These are phyloP conservation scores for Bipolaris gigantea DNA, from an alignment of 2,329 filamentous ascomycete genomes.

Conservation along the genomic window DNA sequence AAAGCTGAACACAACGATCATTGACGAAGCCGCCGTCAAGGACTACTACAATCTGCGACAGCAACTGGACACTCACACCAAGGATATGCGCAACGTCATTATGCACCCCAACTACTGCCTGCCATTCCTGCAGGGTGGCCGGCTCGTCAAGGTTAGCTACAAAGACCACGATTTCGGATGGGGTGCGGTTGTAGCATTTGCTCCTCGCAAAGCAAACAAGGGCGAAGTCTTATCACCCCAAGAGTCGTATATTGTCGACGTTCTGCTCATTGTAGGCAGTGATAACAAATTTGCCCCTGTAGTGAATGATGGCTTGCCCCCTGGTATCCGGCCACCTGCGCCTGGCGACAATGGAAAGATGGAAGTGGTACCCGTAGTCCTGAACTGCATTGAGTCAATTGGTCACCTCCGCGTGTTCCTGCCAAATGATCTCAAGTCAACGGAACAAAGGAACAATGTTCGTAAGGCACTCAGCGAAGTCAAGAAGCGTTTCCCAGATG, in stretches of 20 bases:
- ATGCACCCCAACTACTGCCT: constrained; percentile 87
- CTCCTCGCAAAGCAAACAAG: constrained; percentile 66
- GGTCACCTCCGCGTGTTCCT: constrained; percentile 82
- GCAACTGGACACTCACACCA: constrained; percentile 78
- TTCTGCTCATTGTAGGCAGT: constrained; percentile 68
- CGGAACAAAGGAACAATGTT: constrained; percentile 69
- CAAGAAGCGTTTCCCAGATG: constrained; percentile 86
- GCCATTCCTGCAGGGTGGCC: constrained; percentile 83
- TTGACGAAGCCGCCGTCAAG: constrained; percentile 84
- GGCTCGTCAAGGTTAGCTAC: constrained; percentile 83
- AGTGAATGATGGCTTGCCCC: constrained; percentile 67
- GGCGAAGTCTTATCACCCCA: constrained; percentile 70
- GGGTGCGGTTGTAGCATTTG: constrained; percentile 82
- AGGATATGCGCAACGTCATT: constrained; percentile 89
- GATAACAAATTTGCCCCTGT: constrained; percentile 57
- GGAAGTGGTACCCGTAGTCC: constrained; percentile 81
- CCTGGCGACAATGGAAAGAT: constrained; percentile 69
- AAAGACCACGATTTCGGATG: constrained; percentile 84
- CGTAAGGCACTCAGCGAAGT: constrained; percentile 75
- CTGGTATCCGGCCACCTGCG: constrained; percentile 62
- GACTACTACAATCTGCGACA: constrained; percentile 92
- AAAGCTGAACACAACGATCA: constrained; percentile 71
- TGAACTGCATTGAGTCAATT: constrained; percentile 83
- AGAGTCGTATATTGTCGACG: constrained; percentile 79
- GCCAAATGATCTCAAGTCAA: constrained; percentile 71